Base-by-base conservation (phyloP, 495 filamentous ascomycete genomes). In the Cetradonia linearis region DNA sequence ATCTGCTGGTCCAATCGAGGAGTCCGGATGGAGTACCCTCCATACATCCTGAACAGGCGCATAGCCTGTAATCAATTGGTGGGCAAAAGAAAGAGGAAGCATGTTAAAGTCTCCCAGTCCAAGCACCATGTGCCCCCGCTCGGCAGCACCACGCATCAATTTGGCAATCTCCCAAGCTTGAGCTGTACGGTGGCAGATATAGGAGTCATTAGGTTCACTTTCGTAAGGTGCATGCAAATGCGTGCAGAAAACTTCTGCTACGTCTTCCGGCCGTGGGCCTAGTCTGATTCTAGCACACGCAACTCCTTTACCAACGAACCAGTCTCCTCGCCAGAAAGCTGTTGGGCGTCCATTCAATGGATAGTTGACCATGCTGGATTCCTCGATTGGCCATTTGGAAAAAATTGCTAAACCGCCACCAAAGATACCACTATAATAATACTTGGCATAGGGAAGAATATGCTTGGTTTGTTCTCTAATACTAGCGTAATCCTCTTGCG, bases 111-210 rank as follows among this genome's bases (percentile, higher is more conserved):
- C 93, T 27, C 93, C 93, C 8, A 94, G 69, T 1, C 83, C 92
- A 20, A 97, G 76, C 7, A 89, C 89, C 8, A 96, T 74, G 70
- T 93, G 88, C 1, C 91, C 91, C 6, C 88, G 78, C 66, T 93
- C 90, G 2, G 83, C 80, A 14, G 94, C 93, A 25, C 83, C 87
- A 6, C 90, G 85, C 71, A 96, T 86, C 9, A 96, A 74, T 72
- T 95, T 95, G 36, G 91, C 80, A 52, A 97, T 90, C 72, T 97
- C 88, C 93, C 93, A 98, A n/a, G 93, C 86, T 71, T 98, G 93
- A 0, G 93, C 89, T 5, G 86, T 88, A 28, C 91, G 86, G 66
- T 97, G 94, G 70, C 87, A 90, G 27, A 89, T 67, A 69, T 97
- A 96, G 28, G 87, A 90, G 68, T 96, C 90, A 62, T 89, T 71